Evolutionary conservation across 2,329 filamentous ascomycete genomes (phyloP).

Genomic region (Stagonosporopsis rhizophila): DNA sequence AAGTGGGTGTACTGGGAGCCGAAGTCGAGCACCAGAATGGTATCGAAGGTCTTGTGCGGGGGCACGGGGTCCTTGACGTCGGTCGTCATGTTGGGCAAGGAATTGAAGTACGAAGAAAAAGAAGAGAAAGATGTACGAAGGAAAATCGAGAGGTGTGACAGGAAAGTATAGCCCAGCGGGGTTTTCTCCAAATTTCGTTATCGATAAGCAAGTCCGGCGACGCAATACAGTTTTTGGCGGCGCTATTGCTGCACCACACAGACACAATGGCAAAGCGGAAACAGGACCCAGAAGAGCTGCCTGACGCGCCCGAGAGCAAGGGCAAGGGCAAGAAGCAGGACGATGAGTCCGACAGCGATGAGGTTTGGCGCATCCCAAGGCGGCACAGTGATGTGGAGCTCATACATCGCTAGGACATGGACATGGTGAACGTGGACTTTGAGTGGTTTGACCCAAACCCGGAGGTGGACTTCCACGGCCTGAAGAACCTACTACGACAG

Average conservation of each 20-base stretch:
- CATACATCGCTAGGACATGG: constrained; percentile 70
- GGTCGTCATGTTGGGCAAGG: constrained; percentile 44
- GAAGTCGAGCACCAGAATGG: constrained; percentile 76
- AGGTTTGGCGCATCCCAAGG: constrained; percentile 34
- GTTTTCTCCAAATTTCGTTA: constrained; percentile 10
- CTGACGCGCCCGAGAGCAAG: constrained; percentile 42
- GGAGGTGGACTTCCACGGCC: constrained; percentile 90
- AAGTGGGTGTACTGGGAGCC: constrained; percentile 77
- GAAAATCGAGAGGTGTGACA: background rate
- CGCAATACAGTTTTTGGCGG: constrained; percentile 2
- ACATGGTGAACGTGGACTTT: constrained; percentile 94
- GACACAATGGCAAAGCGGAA: constrained; percentile 48
- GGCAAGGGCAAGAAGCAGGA: constrained; percentile 37
- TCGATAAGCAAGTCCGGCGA: constrained; percentile 15
- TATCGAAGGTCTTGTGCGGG: constrained; percentile 65
- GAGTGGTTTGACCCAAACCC: constrained; percentile 98
- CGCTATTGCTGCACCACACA: constrained; percentile 15
- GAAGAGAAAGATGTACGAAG: background rate
- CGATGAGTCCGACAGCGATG: constrained; percentile 49
- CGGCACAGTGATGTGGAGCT: constrained; percentile 11
- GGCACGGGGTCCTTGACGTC: constrained; percentile 52
- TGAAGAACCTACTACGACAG: constrained; percentile 88
- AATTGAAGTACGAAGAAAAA: constrained; percentile 15
- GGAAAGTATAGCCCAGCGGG: constrained; percentile 14
- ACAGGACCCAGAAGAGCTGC: constrained; percentile 45